phyloP scores from a whole-genome alignment of 2,329 filamentous ascomycete species.

The Cladophialophora bantiana region DNA sequence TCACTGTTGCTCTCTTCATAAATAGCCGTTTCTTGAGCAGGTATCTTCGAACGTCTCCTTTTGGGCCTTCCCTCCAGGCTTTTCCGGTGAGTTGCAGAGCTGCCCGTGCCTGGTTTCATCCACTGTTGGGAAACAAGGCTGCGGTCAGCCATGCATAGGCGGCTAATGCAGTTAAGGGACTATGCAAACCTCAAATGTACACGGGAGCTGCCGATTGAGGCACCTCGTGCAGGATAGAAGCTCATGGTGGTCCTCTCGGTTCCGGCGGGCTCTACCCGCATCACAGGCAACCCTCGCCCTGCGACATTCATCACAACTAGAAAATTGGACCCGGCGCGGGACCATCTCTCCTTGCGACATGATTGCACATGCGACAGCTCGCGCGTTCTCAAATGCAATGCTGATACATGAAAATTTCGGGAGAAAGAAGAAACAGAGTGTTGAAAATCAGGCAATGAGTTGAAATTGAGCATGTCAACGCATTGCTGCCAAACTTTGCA shows the following conservation, averaged over 20 bases:
- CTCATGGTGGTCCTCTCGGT: constrained; percentile 34
- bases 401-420: neutral
- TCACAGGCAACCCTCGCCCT: constrained; percentile 45
- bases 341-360: constrained; percentile 26
- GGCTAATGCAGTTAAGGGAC: neutral
- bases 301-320: constrained; percentile 47
- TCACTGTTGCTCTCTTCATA: constrained; percentile 11
- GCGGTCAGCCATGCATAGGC: neutral
- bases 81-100: constrained; percentile 3
- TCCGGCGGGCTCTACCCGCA: constrained; percentile 39
- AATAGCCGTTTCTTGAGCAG: neutral
- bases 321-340: constrained; percentile 45
- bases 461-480: neutral
- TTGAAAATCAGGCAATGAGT: neutral
- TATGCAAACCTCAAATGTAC: constrained; percentile 34
- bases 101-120: constrained; percentile 17
- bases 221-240: constrained; percentile 38
- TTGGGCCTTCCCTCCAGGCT: constrained; percentile 12
- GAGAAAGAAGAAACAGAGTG: too few relatives aligned
- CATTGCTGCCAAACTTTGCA: neutral
- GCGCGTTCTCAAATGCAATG: neutral
- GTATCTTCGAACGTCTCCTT: neutral
- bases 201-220: constrained; percentile 35
- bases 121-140: constrained; percentile 13
- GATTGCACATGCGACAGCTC: neutral